phyloP scores from a whole-genome alignment of 345 rosid species.

The Euphorbia peplus region DNA sequence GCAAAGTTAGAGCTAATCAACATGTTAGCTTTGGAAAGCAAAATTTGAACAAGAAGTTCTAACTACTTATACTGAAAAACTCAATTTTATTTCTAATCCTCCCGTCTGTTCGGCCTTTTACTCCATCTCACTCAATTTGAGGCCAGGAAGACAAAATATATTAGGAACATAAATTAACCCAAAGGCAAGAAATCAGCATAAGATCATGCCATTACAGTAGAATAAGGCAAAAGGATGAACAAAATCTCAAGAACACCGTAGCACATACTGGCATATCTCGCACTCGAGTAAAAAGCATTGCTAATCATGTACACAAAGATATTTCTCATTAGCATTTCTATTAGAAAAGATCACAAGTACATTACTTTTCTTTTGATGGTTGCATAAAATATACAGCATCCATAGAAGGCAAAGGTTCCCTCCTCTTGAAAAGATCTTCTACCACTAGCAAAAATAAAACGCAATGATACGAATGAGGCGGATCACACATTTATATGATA shows the following conservation, averaged over 20 bases:
- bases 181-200: background rate
- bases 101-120: background rate
- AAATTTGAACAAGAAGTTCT: background rate
- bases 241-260: background rate
- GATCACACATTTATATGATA: background rate
- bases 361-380: slow-evolving; percentile 86
- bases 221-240: background rate
- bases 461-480: background rate
- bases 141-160: background rate
- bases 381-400: slow-evolving; percentile 88
- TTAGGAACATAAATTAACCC: background rate
- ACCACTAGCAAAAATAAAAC: slow-evolving; percentile 59
- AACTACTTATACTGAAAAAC: background rate
- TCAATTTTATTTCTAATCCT: background rate
- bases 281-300: background rate
- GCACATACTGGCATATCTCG: background rate
- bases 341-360: background rate
- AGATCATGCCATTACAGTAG: background rate
- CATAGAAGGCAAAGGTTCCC: slow-evolving; percentile 86
- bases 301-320: background rate
- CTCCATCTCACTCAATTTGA: background rate
- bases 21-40: background rate
- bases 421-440: slow-evolving; percentile 88
- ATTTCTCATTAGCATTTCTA: background rate
- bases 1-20: slow-evolving; percentile 35